These are phyloP conservation scores for Plectosphaerella sp. DNA, from an alignment of 2,329 filamentous ascomycete genomes.

Conservation along the genomic window DNA sequence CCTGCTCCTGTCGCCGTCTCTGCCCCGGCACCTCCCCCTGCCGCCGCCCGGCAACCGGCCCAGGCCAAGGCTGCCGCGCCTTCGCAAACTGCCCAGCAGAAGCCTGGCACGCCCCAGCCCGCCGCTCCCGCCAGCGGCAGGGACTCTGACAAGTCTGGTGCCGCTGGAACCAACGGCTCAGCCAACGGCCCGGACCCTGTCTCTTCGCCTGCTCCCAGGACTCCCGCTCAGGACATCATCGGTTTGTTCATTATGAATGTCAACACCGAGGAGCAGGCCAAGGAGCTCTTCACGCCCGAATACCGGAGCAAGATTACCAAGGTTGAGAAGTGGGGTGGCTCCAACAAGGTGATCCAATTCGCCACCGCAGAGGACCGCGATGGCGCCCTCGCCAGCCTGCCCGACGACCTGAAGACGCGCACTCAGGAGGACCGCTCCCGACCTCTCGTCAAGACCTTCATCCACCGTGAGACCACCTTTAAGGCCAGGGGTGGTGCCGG, in stretches of 20 bases:
- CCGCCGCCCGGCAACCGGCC: conserved; percentile 29
- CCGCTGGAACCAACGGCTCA: conserved; percentile 47
- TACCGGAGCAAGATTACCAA: conserved; percentile 76
- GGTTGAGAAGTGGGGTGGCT: conserved; percentile 73
- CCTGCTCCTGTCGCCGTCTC: conserved; percentile 24
- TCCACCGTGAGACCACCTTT: conserved; percentile 59
- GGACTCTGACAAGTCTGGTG: conserved; percentile 51
- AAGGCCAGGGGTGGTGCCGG: conserved; percentile 60
- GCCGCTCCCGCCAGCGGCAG: conserved; percentile 41
- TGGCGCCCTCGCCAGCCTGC: conserved; percentile 68
- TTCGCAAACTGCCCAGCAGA: conserved; percentile 31
- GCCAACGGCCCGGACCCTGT: conserved; percentile 46
- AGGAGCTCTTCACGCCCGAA: conserved; percentile 76
- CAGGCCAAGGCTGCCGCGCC: conserved; percentile 36
- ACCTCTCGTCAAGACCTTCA: conserved; percentile 79
- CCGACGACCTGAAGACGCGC: conserved; percentile 71
- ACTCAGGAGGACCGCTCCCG: conserved; percentile 69
- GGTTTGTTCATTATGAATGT: conserved; percentile 89
- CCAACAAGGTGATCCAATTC: conserved; percentile 85
- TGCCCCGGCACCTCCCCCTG: conserved; percentile 28
- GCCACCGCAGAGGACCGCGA: conserved; percentile 75
- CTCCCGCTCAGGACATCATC: conserved; percentile 61
- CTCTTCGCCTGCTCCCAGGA: conserved; percentile 57
- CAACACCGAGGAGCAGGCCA: conserved; percentile 76
- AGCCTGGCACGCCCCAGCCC: conserved; percentile 41